Conservation (phyloP, 306 rosid species). For the Ormosia emarginata region DNA sequence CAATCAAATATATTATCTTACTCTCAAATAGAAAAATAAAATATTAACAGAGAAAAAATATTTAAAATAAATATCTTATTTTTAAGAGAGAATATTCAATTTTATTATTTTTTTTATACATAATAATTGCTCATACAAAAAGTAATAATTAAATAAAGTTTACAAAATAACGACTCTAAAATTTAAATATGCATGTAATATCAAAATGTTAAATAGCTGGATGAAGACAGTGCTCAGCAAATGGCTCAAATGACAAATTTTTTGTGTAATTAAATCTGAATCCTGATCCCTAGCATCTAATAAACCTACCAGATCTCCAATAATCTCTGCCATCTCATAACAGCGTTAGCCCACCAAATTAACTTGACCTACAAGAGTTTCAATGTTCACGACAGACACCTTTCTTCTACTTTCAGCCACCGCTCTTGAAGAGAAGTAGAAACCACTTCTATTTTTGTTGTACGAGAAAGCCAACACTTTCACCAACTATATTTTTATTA, state of each 20-base stretch:
- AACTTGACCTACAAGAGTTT: neutral
- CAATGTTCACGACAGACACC: neutral
- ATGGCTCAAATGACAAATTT: neutral
- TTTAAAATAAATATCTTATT: too few species aligned
- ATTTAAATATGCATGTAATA: neutral
- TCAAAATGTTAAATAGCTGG: neutral
- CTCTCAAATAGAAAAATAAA: too few species aligned
- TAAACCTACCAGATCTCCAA: neutral
- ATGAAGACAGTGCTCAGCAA: neutral
- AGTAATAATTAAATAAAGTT: too few species aligned
- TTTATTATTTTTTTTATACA: too few species aligned
- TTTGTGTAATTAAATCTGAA: neutral
- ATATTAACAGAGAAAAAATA: too few species aligned
- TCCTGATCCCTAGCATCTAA: neutral
- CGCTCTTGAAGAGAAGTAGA: neutral
- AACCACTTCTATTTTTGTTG: neutral
- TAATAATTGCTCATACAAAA: too few species aligned
- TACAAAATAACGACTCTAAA: too few species aligned
- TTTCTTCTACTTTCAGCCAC: constrained; percentile 5
- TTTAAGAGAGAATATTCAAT: too few species aligned
- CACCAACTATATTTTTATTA: neutral
- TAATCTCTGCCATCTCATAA: neutral
- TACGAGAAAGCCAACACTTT: neutral
- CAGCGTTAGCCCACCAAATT: neutral
- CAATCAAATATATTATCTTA: too few species aligned